These are phyloP conservation scores for Phytophthora crassamura DNA, from an alignment of 352 stramenopile species.

Conservation along the genomic window DNA sequence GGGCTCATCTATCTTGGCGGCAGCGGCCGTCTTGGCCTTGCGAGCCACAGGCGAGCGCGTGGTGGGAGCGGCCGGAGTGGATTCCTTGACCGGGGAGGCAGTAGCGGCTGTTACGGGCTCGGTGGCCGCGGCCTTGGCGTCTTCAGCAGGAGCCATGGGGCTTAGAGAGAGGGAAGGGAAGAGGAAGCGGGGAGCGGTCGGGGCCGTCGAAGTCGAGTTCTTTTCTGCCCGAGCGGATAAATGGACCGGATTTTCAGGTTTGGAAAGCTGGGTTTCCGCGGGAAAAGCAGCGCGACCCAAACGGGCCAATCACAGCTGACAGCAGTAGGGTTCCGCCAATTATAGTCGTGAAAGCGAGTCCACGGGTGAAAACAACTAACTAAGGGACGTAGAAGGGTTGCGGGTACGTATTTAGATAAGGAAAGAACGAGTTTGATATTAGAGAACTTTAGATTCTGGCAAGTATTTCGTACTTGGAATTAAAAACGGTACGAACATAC, in stretches of 20 bases:
- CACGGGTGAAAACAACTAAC: slow-evolving; percentile 27
- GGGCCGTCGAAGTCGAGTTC: slow-evolving; percentile 49
- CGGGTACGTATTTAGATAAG: slow-evolving; percentile 23
- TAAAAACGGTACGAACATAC: no score
- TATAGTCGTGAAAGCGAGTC: slow-evolving; percentile 15
- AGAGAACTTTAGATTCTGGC: no score
- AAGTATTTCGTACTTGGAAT: no score
- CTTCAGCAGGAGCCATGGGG: slow-evolving; percentile 51
- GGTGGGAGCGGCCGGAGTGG: slow-evolving; percentile 17
- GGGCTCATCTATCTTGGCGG: slow-evolving; percentile 38
- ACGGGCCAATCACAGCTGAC: slow-evolving; percentile 25
- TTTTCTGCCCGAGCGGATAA: slow-evolving; percentile 43
- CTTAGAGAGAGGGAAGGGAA: not conserved
- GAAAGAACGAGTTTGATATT: no score
- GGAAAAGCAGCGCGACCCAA: slow-evolving; percentile 8
- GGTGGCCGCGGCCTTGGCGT: slow-evolving; percentile 61
- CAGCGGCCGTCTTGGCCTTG: slow-evolving; percentile 69
- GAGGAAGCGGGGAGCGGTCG: slow-evolving; percentile 22
- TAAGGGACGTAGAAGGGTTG: slow-evolving; percentile 34
- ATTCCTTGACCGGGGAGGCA: slow-evolving; percentile 23
- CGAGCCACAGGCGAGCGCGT: slow-evolving; percentile 65
- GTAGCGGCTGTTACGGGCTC: slow-evolving; percentile 38
- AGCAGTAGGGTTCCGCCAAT: slow-evolving; percentile 41
- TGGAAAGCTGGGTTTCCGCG: slow-evolving; percentile 28
- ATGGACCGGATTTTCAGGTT: slow-evolving; percentile 30